phyloP scores from a whole-genome alignment of 768 basidiomycete species.

The Leccinellum rugosiceps region DNA sequence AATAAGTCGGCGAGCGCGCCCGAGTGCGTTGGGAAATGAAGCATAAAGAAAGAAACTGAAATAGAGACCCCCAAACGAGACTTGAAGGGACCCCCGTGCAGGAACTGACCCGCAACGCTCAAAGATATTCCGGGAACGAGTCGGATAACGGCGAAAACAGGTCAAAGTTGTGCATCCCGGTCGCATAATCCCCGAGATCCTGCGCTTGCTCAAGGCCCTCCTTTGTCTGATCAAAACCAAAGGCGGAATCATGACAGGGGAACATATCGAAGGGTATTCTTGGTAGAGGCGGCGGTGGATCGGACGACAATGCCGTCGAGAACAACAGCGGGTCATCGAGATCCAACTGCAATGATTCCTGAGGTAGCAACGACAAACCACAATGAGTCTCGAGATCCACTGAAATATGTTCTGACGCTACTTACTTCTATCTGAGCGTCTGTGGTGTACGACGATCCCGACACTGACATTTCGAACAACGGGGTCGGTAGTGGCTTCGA shows the following conservation, averaged over 20 bases:
- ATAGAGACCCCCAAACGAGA: background rate
- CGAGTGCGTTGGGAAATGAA: background rate
- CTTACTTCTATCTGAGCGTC: constrained; percentile 10
- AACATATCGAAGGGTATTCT: constrained; percentile 3
- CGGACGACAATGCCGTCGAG: background rate
- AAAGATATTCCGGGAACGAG: constrained; percentile 17
- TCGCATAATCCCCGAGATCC: constrained; percentile 29
- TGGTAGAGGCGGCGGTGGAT: constrained; percentile 1
- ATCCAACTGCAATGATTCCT: background rate
- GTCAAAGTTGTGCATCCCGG: constrained; percentile 28
- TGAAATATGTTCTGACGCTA: background rate
- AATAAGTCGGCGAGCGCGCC: background rate
- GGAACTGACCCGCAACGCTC: background rate
- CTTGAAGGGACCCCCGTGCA: background rate
- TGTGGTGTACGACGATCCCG: background rate
- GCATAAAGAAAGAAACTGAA: background rate
- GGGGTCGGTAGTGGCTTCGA: background rate
- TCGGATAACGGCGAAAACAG: constrained; percentile 20
- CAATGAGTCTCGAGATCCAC: background rate
- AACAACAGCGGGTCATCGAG: background rate
- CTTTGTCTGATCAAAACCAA: constrained; percentile 2
- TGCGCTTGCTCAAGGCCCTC: constrained; percentile 25
- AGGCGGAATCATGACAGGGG: background rate
- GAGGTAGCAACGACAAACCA: background rate
- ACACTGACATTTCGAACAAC: background rate